Base-by-base conservation (phyloP, 1,284 basidiomycete species). In the Entoloma clypeatum region DNA sequence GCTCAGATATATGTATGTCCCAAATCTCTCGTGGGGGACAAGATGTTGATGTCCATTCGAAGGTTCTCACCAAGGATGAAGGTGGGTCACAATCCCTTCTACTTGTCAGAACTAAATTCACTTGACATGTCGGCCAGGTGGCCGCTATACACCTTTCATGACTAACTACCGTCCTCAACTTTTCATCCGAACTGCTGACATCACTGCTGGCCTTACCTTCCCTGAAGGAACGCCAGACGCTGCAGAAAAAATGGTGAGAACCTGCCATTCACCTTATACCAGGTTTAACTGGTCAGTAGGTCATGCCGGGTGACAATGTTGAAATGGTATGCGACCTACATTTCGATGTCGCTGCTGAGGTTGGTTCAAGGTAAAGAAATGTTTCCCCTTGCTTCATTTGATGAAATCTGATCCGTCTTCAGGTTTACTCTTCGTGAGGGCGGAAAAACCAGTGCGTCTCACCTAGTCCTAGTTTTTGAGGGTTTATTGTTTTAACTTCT, bases 301-400 rank as follows among this genome's bases (percentile, higher is more conserved):
- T 98, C 57, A 96, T 98, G 92, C 95, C 95, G 39, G 95, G 96
- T 57, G 96, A 99, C 73, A 96, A 96, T 59, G 85, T 99, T 46
- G 93, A 97, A 68, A 86, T 99, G 72, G 73, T 90, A 44, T 92
- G 89, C 57, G 75, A 83, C 34, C 78, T 99, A 30, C 76, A 86
- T 22, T 83, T 88, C 62, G 92, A 97, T 63, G 83, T 97, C 50
- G 93, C 93, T 29, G 79, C 92, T 43, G 95, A 99, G 69, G 75
- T 82, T 52, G 94, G 95, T 47, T 87, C 88, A 54, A 84, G 94
- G 71, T 82, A 56, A 51, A 78, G 63, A 7, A 24, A 33, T 4
- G 5, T 17, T 22, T 3, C 25, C n/a, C n/a, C n/a, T n/a, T n/a
- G n/a, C n/a, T n/a, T 24, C 23, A 37, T 16, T 31, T 17, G 18